Base-by-base conservation (phyloP, 306 rosid genomes). In the Fagus sylvatica region DNA sequence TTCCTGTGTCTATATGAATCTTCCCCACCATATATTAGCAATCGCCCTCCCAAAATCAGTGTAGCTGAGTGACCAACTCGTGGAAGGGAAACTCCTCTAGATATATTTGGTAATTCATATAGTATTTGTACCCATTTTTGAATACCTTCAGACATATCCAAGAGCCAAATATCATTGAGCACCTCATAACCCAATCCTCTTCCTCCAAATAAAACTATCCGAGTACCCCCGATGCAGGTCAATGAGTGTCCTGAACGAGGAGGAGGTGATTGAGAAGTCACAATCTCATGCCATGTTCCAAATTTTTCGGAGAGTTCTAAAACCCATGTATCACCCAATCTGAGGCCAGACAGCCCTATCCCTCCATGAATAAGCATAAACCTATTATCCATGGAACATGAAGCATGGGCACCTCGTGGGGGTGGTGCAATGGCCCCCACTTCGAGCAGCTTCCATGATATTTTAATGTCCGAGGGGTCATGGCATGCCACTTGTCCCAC, bases 51-150 rank as follows among this genome's bases (percentile, higher is more conserved):
- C 71, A 94, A 81, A 78, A 90, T 87, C 80, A 84, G 77, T 33
- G 96, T 92, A 36, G 97, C 97, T 4, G 93, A 89, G 84, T 93
- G 98, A 57, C 98, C 98, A 66, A 93, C 98, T 83, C 98, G 82
- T 1, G 94, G 89, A 46, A 94, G 94, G 66, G 97, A 90, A 82
- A 69, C 87, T 80, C 97, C 93, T 76, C 81, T 78, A 6, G 91
- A 88, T 81, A 91, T 79, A 80, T 79, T 83, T 62, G 80, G 91
- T 28, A 83, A 71, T 71, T 91, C 94, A 42, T 88, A 90, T 4
- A 72, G 80, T 68, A 92, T 76, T 65, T 90, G 93, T 54, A 88
- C 79, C 98, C 98, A 94, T 73, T 73, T 81, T 17, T 74, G 74
- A 42, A 54, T 79, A 40, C 76, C 90, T 19, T 84, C 85, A 57